Conservation (phyloP, 352 stramenopile species). For the Globisporangium cederbergense region DNA sequence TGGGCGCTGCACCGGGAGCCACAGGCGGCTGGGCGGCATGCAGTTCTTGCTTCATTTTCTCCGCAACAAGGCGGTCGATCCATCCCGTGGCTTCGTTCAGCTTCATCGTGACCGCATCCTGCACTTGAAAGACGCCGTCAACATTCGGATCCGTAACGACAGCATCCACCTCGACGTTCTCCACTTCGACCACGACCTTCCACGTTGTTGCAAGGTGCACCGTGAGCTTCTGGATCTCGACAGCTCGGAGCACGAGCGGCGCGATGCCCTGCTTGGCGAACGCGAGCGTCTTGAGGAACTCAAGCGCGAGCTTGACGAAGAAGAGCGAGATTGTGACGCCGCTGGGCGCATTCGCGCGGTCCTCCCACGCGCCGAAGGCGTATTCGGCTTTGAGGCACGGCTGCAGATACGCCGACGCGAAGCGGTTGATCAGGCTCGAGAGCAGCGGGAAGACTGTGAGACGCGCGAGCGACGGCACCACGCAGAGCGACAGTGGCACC, state of each 20-base stretch:
- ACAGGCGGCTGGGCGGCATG: constrained; percentile 8
- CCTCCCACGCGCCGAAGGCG: constrained; percentile 40
- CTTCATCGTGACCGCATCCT: constrained; percentile 60
- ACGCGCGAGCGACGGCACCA: constrained; percentile 52
- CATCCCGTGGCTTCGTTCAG: constrained; percentile 35
- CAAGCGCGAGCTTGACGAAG: constrained; percentile 44
- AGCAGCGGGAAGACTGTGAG: constrained; percentile 58
- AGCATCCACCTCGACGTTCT: constrained; percentile 42
- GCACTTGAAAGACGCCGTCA: constrained; percentile 34
- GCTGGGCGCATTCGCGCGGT: constrained; percentile 25
- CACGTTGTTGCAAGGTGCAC: constrained; percentile 47
- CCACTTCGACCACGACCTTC: constrained; percentile 50
- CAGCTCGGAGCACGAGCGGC: constrained; percentile 32
- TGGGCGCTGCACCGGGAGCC: constrained; percentile 14
- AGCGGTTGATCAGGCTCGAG: constrained; percentile 50
- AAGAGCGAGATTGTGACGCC: constrained; percentile 54
- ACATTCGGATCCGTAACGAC: constrained; percentile 43
- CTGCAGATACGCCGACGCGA: constrained; percentile 47
- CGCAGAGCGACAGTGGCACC: constrained; percentile 59
- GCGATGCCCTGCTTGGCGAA: constrained; percentile 59
- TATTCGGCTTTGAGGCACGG: constrained; percentile 52
- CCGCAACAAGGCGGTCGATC: constrained; percentile 28
- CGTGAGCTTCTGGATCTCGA: constrained; percentile 41
- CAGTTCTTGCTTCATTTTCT: constrained; percentile 35
- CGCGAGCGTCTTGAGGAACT: constrained; percentile 53